Conservation (phyloP, 2,329 filamentous ascomycete genomes). For the Trichoderma gracile region DNA sequence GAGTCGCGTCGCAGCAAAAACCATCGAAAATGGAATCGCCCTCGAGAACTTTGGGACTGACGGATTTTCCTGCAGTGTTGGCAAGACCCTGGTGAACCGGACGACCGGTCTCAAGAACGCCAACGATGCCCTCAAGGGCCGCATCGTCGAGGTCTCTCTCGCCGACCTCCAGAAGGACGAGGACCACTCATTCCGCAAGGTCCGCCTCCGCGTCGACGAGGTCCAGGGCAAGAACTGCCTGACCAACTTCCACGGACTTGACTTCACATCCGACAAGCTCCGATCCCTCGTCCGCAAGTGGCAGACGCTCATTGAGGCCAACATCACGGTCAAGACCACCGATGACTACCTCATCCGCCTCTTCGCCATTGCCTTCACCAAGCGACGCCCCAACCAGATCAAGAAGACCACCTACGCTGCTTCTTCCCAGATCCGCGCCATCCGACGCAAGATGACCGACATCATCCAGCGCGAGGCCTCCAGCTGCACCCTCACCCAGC, state of each 20-base stretch:
- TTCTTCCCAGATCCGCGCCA: conserved; percentile 94
- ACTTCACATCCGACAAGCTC: conserved; percentile 99
- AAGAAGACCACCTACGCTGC: conserved; percentile 99
- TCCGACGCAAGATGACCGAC: conserved; percentile 99
- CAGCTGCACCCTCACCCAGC: conserved; percentile 91
- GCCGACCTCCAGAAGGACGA: conserved; percentile 99
- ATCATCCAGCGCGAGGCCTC: conserved; percentile 97
- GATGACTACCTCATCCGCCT: conserved; percentile 99
- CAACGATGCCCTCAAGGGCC: conserved; percentile 98
- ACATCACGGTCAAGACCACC: conserved; percentile 99
- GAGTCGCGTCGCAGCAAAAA: conserved; percentile 49
- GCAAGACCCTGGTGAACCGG: conserved; percentile 99
- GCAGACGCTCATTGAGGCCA: conserved; percentile 99
- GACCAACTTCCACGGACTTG: conserved; percentile 99
- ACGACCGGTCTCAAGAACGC: conserved; percentile 99
- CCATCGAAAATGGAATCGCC: neutral
- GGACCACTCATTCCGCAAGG: conserved; percentile 99
- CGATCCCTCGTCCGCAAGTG: conserved; percentile 99
- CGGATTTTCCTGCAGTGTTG: conserved; percentile 67
- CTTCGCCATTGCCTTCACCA: conserved; percentile 99
- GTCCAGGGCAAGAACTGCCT: conserved; percentile 99
- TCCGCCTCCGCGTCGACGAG: conserved; percentile 98
- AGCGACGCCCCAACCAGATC: conserved; percentile 98
- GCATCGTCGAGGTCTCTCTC: conserved; percentile 97
- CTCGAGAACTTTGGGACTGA: conserved; percentile 15